A percentile compares a stretch with the other conserved stretches of the same genome.
phyloP scores from a whole-genome alignment of 768 basidiomycete genomes.

The Amanita molliuscula region DNA sequence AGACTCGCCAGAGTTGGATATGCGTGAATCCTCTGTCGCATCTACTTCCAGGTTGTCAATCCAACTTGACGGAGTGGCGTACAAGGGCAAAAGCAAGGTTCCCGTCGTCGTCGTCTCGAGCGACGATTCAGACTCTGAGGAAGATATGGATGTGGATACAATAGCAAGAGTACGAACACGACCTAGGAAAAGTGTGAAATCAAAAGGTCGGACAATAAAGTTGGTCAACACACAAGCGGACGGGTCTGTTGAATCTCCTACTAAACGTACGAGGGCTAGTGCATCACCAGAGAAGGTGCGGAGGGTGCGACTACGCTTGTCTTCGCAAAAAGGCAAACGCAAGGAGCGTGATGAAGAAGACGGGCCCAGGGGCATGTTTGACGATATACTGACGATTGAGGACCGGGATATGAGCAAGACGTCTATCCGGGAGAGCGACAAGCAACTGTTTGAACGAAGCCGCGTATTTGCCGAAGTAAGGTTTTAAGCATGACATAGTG shows the following conservation, averaged over 20 bases:
- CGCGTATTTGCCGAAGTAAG: slow-evolving; percentile 66
- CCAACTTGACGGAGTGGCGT: slow-evolving; percentile 8
- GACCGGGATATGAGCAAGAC: slow-evolving; percentile 74
- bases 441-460: slow-evolving; percentile 63
- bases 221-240: slow-evolving; percentile 5
- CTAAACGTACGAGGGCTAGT: slow-evolving; percentile 40
- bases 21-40: slow-evolving; percentile 30
- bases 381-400: slow-evolving; percentile 59
- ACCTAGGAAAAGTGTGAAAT: slow-evolving; percentile 16
- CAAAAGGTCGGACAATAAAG: slow-evolving; percentile 14
- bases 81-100: slow-evolving; percentile 21
- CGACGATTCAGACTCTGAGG: slow-evolving; percentile 19
- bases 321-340: slow-evolving; percentile 51
- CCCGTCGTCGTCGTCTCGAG: slow-evolving; percentile 15
- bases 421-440: slow-evolving; percentile 47
- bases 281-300: slow-evolving; percentile 27
- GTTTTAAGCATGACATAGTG: slow-evolving; percentile 7
- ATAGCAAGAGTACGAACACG: slow-evolving; percentile 10
- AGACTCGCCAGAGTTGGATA: slow-evolving; percentile 6
- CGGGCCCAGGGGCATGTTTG: slow-evolving; percentile 57
- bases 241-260: slow-evolving; percentile 18
- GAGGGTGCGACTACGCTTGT: slow-evolving; percentile 44
- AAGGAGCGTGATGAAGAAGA: slow-evolving; percentile 62
- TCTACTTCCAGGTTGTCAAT: slow-evolving; percentile 24
- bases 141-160: slow-evolving; percentile 20